phyloP scores from a whole-genome alignment of 208 protist species.

The Porcisia hertigi region DNA sequence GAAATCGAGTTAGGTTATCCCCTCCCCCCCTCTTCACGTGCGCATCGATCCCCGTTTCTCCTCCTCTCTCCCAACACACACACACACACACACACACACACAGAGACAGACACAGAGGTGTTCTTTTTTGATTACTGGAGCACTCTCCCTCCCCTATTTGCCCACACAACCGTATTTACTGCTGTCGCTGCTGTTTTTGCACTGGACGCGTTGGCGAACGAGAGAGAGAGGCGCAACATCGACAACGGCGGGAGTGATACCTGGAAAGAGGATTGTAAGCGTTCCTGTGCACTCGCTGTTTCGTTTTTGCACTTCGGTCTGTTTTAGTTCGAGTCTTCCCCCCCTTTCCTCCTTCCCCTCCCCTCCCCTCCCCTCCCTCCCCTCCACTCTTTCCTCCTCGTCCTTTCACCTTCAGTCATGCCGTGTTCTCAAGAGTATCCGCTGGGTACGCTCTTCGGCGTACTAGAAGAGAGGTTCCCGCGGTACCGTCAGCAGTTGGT shows the following conservation, averaged over 20 bases:
- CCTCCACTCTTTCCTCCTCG: background rate
- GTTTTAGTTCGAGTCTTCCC: background rate
- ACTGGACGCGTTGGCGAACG: background rate
- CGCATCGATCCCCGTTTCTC: background rate
- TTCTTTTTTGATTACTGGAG: background rate
- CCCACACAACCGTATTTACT: background rate
- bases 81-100: background rate
- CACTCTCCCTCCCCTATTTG: background rate
- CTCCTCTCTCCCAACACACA: background rate
- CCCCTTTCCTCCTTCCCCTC: background rate
- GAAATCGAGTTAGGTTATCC: no score
- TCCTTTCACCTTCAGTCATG: background rate
- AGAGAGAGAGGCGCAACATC: background rate
- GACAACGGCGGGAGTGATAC: background rate
- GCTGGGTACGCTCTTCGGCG: constrained; percentile 41
- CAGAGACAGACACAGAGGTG: background rate
- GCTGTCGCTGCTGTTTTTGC: background rate
- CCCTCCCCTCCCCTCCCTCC: background rate
- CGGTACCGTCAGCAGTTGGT: constrained; percentile 34
- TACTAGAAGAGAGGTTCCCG: constrained; percentile 53
- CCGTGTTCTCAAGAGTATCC: constrained; percentile 11
- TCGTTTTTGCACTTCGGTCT: background rate
- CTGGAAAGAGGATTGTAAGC: background rate
- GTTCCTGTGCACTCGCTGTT: background rate
- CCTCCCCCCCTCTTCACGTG: background rate